phyloP scores from a whole-genome alignment of 2,329 filamentous ascomycete genomes.

The Nothophoma quercina region DNA sequence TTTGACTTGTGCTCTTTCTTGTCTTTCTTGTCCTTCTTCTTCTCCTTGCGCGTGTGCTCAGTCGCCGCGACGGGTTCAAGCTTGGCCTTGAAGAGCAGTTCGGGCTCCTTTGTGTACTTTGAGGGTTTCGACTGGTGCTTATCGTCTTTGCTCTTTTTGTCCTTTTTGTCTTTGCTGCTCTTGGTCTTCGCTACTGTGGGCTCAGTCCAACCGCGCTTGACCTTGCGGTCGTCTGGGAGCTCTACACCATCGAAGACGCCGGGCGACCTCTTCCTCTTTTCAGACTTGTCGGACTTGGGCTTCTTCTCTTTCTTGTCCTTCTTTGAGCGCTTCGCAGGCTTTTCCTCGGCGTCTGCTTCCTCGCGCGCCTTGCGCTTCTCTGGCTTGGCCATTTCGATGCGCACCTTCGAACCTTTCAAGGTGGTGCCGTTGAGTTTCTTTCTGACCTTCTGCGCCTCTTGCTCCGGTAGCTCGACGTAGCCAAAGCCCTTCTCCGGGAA shows the following conservation, averaged over 20 bases:
- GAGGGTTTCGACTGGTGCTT: conserved; percentile 69
- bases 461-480: conserved; percentile 80
- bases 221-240: conserved; percentile 75
- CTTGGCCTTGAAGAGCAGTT: conserved; percentile 85
- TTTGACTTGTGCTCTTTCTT: conserved; percentile 65
- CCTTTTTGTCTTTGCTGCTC: conserved; percentile 59
- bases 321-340: conserved; percentile 58
- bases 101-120: conserved; percentile 80
- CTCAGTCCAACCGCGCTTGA: conserved; percentile 91
- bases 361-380: conserved; percentile 59
- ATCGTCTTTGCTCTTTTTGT: conserved; percentile 64
- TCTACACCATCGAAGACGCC: conserved; percentile 72
- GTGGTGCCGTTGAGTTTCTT: conserved; percentile 89
- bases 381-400: conserved; percentile 80
- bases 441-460: conserved; percentile 88
- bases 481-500: conserved; percentile 93
- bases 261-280: conserved; percentile 55
- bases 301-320: conserved; percentile 52
- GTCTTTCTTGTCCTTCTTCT: conserved; percentile 60
- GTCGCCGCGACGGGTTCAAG: conserved; percentile 61
- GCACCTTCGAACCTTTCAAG: conserved; percentile 84
- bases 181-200: conserved; percentile 56
- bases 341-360: conserved; percentile 50
- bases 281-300: conserved; percentile 1
- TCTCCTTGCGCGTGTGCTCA: conserved; percentile 49